These are phyloP conservation scores for Cymbopogon citratus DNA, from an alignment of 176 grass and related monocot species.

Conservation along the genomic window DNA sequence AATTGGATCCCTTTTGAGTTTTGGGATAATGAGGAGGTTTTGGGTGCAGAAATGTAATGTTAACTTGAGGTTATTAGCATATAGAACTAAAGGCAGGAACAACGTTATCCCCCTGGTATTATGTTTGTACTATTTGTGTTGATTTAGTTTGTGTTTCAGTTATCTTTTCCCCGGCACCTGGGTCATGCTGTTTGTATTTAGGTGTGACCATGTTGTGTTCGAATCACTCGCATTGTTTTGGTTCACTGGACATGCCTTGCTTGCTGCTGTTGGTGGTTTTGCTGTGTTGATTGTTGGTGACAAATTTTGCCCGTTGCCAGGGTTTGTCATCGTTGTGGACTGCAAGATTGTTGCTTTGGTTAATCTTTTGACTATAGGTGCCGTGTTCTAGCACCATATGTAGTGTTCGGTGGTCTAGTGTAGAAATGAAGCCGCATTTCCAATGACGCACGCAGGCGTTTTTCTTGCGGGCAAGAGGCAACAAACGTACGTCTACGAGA, in stretches of 20 bases:
- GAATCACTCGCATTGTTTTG: background rate
- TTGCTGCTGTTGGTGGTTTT: background rate
- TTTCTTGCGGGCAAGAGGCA: background rate
- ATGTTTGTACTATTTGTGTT: slow-evolving; percentile 23
- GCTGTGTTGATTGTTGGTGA: background rate
- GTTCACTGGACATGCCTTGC: background rate
- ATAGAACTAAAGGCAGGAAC: slow-evolving; percentile 29
- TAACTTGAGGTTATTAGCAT: slow-evolving; percentile 19
- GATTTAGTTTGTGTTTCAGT: slow-evolving; percentile 29
- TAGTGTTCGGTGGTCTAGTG: background rate
- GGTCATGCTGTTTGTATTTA: background rate
- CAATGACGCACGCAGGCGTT: background rate
- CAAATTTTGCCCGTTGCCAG: background rate
- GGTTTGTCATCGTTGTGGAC: background rate
- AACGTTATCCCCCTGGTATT: slow-evolving; percentile 5
- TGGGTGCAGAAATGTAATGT: background rate
- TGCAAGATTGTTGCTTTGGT: background rate
- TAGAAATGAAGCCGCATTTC: slow-evolving; percentile 5
- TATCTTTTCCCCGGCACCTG: background rate
- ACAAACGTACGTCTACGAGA: background rate
- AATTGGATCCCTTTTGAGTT: slow-evolving; percentile 33
- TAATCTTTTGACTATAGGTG: background rate
- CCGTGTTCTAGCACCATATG: background rate
- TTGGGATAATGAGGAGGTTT: slow-evolving; percentile 8
- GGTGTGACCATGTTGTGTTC: background rate